These are phyloP conservation scores for Fusarium cyanostomum DNA, from an alignment of 2,329 filamentous ascomycete genomes.

Conservation along the genomic window DNA sequence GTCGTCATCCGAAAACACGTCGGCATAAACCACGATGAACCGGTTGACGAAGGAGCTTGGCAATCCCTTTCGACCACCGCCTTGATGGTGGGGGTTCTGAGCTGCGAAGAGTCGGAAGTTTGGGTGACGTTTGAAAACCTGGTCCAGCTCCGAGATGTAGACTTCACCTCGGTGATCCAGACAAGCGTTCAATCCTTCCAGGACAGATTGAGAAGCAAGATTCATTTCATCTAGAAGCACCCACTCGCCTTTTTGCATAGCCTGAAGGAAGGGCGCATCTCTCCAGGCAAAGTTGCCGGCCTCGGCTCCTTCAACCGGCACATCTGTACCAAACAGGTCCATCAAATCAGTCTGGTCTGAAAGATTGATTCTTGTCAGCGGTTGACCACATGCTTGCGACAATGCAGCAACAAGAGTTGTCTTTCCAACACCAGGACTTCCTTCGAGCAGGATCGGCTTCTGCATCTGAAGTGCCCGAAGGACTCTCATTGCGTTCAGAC, in stretches of 20 bases:
- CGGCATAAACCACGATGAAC: conserved; percentile 97
- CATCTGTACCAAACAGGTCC: conserved; percentile 96
- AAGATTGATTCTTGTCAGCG: conserved; percentile 92
- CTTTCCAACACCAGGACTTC: conserved; percentile 97
- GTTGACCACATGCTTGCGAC: conserved; percentile 79
- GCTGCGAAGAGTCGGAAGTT: conserved; percentile 96
- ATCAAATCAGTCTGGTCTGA: conserved; percentile 98
- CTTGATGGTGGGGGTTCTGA: conserved; percentile 97
- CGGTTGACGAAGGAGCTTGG: conserved; percentile 97
- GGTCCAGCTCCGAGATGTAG: conserved; percentile 93
- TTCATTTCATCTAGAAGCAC: conserved; percentile 99
- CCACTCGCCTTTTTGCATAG: conserved; percentile 98
- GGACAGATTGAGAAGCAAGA: conserved; percentile 92
- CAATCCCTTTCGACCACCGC: conserved; percentile 92
- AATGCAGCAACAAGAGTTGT: conserved; percentile 91
- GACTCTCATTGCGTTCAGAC: conserved; percentile 89
- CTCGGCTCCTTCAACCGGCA: conserved; percentile 90
- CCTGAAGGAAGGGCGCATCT: conserved; percentile 92
- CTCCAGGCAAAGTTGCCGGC: conserved; percentile 94
- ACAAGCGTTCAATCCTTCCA: conserved; percentile 96
- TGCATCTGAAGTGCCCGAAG: conserved; percentile 86
- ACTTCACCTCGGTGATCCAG: conserved; percentile 96
- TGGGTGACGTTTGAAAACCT: conserved; percentile 89
- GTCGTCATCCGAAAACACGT: conserved; percentile 85
- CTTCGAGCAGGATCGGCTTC: conserved; percentile 94